Evolutionary conservation across 139 green algal species (phyloP).

Genomic region (Picochlorum sp.): DNA sequence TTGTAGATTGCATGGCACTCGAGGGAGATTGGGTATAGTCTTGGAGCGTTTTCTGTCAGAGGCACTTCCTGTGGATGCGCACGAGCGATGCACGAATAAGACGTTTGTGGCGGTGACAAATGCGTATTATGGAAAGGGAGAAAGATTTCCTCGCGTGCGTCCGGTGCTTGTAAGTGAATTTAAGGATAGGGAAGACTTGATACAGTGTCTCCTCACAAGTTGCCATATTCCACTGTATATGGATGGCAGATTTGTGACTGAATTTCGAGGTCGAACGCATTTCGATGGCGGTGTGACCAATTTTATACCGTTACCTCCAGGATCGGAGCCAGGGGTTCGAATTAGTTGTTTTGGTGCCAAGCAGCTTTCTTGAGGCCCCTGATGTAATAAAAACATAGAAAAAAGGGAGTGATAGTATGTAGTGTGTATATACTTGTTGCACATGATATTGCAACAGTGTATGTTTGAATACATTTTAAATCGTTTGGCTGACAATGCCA

Average conservation of each 20-base stretch:
- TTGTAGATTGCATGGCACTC: conserved; percentile 40
- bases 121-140: not conserved
- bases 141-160: conserved; percentile 17
- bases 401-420: no score
- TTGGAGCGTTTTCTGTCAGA: conserved; percentile 31
- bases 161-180: conserved; percentile 51
- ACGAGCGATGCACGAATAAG: conserved; percentile 25
- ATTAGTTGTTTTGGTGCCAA: conserved; percentile 58
- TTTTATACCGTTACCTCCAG: conserved; percentile 62
- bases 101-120: conserved; percentile 44
- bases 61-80: conserved; percentile 43
- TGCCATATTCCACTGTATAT: conserved; percentile 64
- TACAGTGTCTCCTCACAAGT: conserved; percentile 60
- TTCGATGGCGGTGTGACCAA: conserved; percentile 76
- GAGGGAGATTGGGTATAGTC: conserved; percentile 35
- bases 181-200: conserved; percentile 57
- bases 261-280: conserved; percentile 46
- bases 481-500: no score
- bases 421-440: no score
- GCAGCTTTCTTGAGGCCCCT: conserved; percentile 28
- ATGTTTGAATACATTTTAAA: no score
- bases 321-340: conserved; percentile 22
- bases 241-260: conserved; percentile 9
- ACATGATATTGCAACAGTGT: no score
- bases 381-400: no score